Evolutionary conservation across 2,329 filamentous ascomycete species (phyloP).

Genomic region (Pyricularia pennisetigena): DNA sequence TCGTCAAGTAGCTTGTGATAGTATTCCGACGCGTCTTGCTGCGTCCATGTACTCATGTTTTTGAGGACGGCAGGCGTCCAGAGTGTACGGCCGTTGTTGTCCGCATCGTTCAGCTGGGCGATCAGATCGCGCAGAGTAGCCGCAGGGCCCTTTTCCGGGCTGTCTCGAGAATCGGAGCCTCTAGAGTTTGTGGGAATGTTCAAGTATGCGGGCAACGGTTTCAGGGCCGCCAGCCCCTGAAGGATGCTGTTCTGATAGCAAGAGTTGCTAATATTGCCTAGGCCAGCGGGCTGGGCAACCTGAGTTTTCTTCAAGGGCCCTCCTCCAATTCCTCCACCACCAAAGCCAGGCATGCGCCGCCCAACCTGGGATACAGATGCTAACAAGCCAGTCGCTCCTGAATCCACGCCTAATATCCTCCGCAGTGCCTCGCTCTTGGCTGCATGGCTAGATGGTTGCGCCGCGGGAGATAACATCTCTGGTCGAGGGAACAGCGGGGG

Average conservation of each 20-base stretch:
- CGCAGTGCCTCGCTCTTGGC: slow-evolving; percentile 57
- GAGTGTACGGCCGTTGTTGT: slow-evolving; percentile 64
- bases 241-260: slow-evolving; percentile 98
- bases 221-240: slow-evolving; percentile 70
- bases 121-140: slow-evolving; percentile 54
- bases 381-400: slow-evolving; percentile 40
- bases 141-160: neutral
- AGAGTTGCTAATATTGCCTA: slow-evolving; percentile 90
- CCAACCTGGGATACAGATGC: slow-evolving; percentile 48
- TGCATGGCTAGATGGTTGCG: slow-evolving; percentile 31
- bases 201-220: slow-evolving; percentile 59
- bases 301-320: slow-evolving; percentile 23
- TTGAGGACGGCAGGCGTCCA: slow-evolving; percentile 79
- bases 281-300: slow-evolving; percentile 47
- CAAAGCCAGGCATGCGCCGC: slow-evolving; percentile 18
- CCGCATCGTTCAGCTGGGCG: slow-evolving; percentile 55
- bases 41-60: slow-evolving; percentile 89
- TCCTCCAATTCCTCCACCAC: slow-evolving; percentile 34
- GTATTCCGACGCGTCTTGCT: slow-evolving; percentile 97
- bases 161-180: slow-evolving; percentile 6
- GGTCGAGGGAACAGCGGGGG: slow-evolving; percentile 29
- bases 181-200: slow-evolving; percentile 19
- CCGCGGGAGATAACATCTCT: slow-evolving; percentile 3
- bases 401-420: slow-evolving; percentile 51
- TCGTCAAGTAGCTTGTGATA: slow-evolving; percentile 83